Base-by-base conservation (phyloP, 2,329 filamentous ascomycete genomes). In the Alternaria alternata region DNA sequence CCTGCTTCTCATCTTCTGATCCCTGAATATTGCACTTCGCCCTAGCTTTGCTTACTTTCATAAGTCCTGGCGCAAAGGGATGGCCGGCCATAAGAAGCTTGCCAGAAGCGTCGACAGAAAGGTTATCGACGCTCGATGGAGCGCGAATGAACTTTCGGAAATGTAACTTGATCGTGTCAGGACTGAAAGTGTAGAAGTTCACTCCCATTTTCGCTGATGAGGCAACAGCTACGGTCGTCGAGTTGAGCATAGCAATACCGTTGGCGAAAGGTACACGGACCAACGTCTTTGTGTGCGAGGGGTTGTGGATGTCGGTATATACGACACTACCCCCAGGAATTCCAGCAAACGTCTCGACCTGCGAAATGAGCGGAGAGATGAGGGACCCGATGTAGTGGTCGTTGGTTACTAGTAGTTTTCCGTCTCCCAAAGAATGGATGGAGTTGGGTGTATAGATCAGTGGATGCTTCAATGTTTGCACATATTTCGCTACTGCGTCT, bases 51-150 rank as follows among this genome's bases (percentile, higher is more conserved):
- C 70, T 62, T 2, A 72, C 65, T 12, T 54, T 54, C 59, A 70
- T 67, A 4, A 82, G 38, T 4, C 56, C 68, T 5, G 75, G 74
- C 5, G 75, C 69, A 51, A 77, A 77, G 1, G 80, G 75, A 59
- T 82, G 81, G 0, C 81, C 81, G 5, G 80, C 78, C 16, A 81
- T 70, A 3, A 81, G 64, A 3, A 83, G 55, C n/a, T 65, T 77
- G 5, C 80, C 80, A 0, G 70, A 59, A 0, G 65, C 56, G 49
- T 81, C 79, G 0, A 78, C 67, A 34, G 75, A 78, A 2, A 82
- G 51, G 54, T 82, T 82, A 55, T 82, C 81, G 0, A 79, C 75
- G 1, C 70, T 60, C 28, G 77, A 75, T 0, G 77, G 75, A 1
- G 76, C 73, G 14, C 68, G 61, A 2, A 76, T 18, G 1, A 61